Base-by-base conservation (phyloP, 2,329 filamentous ascomycete species). In the Cadophora sp. region DNA sequence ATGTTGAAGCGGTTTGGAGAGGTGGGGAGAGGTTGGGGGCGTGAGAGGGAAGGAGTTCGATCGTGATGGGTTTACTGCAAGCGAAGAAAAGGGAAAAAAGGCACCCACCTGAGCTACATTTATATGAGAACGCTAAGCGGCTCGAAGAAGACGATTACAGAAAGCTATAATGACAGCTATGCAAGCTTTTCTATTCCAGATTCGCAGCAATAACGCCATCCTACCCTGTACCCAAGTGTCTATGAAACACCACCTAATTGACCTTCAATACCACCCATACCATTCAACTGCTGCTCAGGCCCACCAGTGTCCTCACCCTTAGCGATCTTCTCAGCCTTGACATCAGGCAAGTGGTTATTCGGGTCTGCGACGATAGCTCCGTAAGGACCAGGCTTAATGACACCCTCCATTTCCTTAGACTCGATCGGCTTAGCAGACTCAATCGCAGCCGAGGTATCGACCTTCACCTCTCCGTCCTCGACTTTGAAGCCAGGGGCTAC, bases 1-100 rank as follows among this genome's bases (percentile, higher is more conserved):
- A 75, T 59, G 76, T 78, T 48, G 67, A 65, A 2, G 69, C 66
- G 9, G 69, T 78, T 22, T 78, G 76, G 76, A 71, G 27, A 67
- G 55, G 72, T 72, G 1, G 75, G 73, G 43, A 31, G 48, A 65
- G 27, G 19, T 65, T 60, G 14, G n/a, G 6, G 8, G n/a, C 14
- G 6, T 43, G 40, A 43, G 1, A 19, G 40, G 14, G n/a, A n/a
- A n/a, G n/a, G n/a, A n/a, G n/a, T n/a, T n/a, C n/a, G n/a, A n/a
- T n/a, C n/a, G n/a, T n/a, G n/a, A n/a, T n/a, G n/a, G n/a, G n/a
- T n/a, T n/a, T n/a, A n/a, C n/a, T n/a, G n/a, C n/a, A n/a, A n/a
- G n/a, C n/a, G n/a, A n/a, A n/a, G n/a, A n/a, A n/a, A n/a, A n/a
- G n/a, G n/a, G n/a, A n/a, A n/a, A n/a, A n/a, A n/a, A n/a, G n/a